Evolutionary conservation across 2,329 filamentous ascomycete species (phyloP).

Genomic region (Capronia coronata): DNA sequence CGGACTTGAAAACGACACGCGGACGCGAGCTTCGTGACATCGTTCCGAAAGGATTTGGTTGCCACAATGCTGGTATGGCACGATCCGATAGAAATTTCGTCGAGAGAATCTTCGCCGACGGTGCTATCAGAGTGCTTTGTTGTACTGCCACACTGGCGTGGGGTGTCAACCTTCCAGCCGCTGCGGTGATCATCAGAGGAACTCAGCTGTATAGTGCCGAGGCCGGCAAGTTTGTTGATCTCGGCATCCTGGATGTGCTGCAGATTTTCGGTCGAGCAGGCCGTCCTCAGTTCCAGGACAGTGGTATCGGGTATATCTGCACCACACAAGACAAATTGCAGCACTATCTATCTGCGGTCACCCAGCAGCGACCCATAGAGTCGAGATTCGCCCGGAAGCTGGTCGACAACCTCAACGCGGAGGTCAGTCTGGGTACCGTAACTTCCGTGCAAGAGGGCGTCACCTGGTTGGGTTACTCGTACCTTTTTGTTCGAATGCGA

Average conservation of each 20-base stretch:
- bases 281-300: conserved; percentile 94
- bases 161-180: conserved; percentile 97
- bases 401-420: conserved; percentile 94
- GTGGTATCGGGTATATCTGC: conserved; percentile 95
- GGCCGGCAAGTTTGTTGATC: conserved; percentile 91
- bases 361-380: conserved; percentile 93
- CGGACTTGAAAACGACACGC: conserved; percentile 78
- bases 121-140: conserved; percentile 92
- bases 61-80: conserved; percentile 95
- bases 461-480: conserved; percentile 96
- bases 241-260: conserved; percentile 91
- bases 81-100: conserved; percentile 92
- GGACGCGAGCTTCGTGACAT: conserved; percentile 84
- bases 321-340: conserved; percentile 89
- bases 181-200: conserved; percentile 95
- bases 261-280: conserved; percentile 98
- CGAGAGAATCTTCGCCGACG: conserved; percentile 82
- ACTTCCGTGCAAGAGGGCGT: conserved; percentile 90
- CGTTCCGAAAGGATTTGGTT: conserved; percentile 81
- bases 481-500: conserved; percentile 94
- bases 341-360: conserved; percentile 88
- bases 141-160: conserved; percentile 97
- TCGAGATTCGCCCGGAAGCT: conserved; percentile 91
- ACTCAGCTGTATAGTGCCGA: conserved; percentile 95
- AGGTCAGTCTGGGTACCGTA: conserved; percentile 88